Evolutionary conservation across 108 stramenopile genomes (phyloP), one percentile per base, ranked within the genome.

Genomic region (Nitzschia palea): DNA sequence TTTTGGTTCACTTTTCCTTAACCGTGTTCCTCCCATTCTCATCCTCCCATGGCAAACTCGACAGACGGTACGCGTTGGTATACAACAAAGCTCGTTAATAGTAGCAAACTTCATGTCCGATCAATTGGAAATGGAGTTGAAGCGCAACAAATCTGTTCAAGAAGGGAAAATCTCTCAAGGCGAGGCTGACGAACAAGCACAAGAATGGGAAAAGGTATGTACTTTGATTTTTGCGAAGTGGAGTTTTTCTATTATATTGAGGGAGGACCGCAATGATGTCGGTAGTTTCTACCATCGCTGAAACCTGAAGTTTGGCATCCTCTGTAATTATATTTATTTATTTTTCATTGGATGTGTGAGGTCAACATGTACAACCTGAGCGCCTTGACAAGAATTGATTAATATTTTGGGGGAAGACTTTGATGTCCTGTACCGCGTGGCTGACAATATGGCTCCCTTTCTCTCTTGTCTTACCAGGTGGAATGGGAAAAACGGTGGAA

Each of bases 401-500:
- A n/a, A n/a, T n/a, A n/a, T n/a, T n/a, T n/a, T n/a, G n/a, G n/a
- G n/a, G n/a, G n/a, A n/a, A n/a, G n/a, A n/a, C n/a, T n/a, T n/a
- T n/a, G n/a, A n/a, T n/a, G n/a, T n/a, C n/a, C n/a, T n/a, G n/a
- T n/a, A n/a, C n/a, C n/a, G n/a, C n/a, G n/a, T n/a, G n/a, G n/a
- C n/a, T n/a, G n/a, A n/a, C n/a, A n/a, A n/a, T n/a, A n/a, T n/a
- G n/a, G n/a, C n/a, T n/a, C n/a, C n/a, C 40, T 12, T 42, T 42
- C 40, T 12, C 14, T 42, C 40, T 42, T 42, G 12, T 14, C 40
- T 12, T 20, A 3, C 0, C 73, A 84, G 83, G 55, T 48, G 37
- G 85, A 86, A 76, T 86, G 85, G 85, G 53, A 83, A 25, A 76
- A 73, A 30, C 79, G 82, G 4, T 79, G 73, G 77, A 58, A 73